Evolutionary conservation across 768 basidiomycete species (phyloP), one percentile per base, ranked within the genome.

Genomic region (Lyophyllum decastes): DNA sequence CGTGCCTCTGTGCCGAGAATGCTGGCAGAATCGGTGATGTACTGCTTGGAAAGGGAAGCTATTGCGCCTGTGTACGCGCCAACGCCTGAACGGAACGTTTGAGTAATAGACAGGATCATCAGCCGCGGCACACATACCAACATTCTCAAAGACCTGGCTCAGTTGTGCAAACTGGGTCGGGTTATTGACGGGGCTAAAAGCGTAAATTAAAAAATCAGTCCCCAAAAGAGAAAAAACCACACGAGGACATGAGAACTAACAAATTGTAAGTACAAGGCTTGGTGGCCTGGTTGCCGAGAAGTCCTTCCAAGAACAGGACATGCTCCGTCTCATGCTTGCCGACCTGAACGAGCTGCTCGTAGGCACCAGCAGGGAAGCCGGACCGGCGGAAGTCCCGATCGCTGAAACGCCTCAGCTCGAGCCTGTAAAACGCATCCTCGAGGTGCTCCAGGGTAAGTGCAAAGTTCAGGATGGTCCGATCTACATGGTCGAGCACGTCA

Each of bases 1-100:
- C 61, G 61, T 3, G 57, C 61, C 46, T 61, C 57, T 12, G 57
- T 59, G n/a, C 61, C 57, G 41, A 61, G 54, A 25, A 62, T 62
- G 27, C 54, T 55, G n/a, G 49, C 61, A 7, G 54, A 55, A 4
- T 54, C 50, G 25, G 61, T 59, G 26, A 53, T 46, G 46, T 59
- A 58, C 33, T 51, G 54, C 25, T 54, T 53, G 0, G 60, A 58
- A 34, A 61, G 52, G 7, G 30, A 24, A n/a, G 35, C 19, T 14
- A 34, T 58, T 0, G 57, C 56, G 33, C 52, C 60, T 11, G 44
- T 58, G 54, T 62, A 62, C n/a, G 61, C 60, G 16, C 54, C 50
- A 17, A 38, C 35, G 16, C 35, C 35, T 38, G 14, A 4, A 38
- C 10, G 16, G 14, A 17, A 38, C 35, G 14, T 38, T 38, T 16